These are phyloP conservation scores for Wickerhamiella nectarea DNA, from an alignment of 805 yeast species.

Conservation along the genomic window DNA sequence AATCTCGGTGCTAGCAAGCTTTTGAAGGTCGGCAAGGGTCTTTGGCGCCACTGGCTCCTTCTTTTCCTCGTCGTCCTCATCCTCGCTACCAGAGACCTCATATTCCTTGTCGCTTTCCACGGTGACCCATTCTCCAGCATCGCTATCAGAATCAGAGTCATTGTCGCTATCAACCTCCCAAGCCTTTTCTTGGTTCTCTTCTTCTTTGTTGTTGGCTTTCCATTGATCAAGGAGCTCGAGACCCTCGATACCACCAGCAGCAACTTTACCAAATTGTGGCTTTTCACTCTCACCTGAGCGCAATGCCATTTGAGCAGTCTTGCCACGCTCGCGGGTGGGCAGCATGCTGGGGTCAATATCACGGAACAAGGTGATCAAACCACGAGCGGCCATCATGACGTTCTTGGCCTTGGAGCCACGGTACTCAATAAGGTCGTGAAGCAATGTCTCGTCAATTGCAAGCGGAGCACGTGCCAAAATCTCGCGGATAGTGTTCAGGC, in stretches of 20 bases:
- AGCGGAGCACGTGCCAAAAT: slow-evolving; percentile 86
- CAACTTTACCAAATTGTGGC: slow-evolving; percentile 34
- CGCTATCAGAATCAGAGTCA: slow-evolving; percentile 31
- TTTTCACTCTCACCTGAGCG: slow-evolving; percentile 44
- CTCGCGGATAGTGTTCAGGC: slow-evolving; percentile 89
- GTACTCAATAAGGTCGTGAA: slow-evolving; percentile 83
- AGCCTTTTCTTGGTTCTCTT: slow-evolving; percentile 48
- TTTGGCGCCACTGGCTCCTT: slow-evolving; percentile 19
- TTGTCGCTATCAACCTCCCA: slow-evolving; percentile 42
- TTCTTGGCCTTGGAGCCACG: slow-evolving; percentile 88
- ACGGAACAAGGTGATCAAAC: slow-evolving; percentile 72
- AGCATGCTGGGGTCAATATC: slow-evolving; percentile 97
- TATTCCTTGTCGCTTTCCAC: slow-evolving; percentile 54
- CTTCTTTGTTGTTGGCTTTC: slow-evolving; percentile 48
- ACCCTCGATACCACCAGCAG: slow-evolving; percentile 72
- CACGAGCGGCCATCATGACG: slow-evolving; percentile 87
- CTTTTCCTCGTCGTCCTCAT: slow-evolving; percentile 18
- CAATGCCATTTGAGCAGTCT: slow-evolving; percentile 71
- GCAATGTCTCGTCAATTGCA: slow-evolving; percentile 74
- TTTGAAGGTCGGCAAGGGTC: slow-evolving; percentile 32
- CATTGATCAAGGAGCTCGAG: slow-evolving; percentile 80
- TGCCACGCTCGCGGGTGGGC: slow-evolving; percentile 81
- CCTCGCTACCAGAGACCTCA: slow-evolving; percentile 19
- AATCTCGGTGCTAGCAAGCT: slow-evolving; percentile 59
- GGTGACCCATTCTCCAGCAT: slow-evolving; percentile 70